phyloP scores from a whole-genome alignment of 257 asterid species.

The Rhazya stricta region DNA sequence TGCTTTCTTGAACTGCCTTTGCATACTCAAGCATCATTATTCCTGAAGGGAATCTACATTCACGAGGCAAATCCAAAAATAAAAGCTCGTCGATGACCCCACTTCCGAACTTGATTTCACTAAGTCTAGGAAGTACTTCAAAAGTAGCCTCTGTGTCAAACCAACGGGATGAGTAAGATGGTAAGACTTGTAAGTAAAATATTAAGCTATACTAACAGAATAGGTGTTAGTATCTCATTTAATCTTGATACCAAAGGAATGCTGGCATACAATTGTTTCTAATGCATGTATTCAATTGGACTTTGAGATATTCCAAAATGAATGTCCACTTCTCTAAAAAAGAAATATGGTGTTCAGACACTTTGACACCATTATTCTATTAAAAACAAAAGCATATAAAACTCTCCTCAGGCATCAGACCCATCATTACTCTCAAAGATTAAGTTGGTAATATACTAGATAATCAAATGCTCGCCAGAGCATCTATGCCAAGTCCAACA shows the following conservation, averaged over 20 bases:
- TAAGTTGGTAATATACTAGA: background rate
- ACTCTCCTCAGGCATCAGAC: background rate
- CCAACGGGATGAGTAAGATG: background rate
- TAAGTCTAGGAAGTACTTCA: conserved; percentile 96
- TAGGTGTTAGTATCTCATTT: background rate
- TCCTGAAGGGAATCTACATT: conserved; percentile 80
- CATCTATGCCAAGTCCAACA: background rate
- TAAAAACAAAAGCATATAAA: background rate
- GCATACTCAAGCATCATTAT: conserved; percentile 89
- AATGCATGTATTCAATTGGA: background rate
- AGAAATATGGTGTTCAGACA: background rate
- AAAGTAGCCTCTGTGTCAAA: conserved; percentile 79
- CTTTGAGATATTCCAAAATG: background rate
- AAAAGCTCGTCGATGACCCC: conserved; percentile 86
- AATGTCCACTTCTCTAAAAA: background rate
- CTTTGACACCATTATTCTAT: background rate
- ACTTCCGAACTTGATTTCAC: conserved; percentile 91
- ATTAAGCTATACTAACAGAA: background rate
- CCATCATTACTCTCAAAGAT: background rate
- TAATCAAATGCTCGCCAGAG: background rate
- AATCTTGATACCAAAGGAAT: background rate
- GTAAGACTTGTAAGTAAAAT: background rate
- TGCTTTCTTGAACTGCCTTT: conserved; percentile 95
- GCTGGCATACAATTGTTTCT: background rate
- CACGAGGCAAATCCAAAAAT: conserved; percentile 96